Conservation (phyloP, 2,329 filamentous ascomycete species). For the Penicillium decumbens region DNA sequence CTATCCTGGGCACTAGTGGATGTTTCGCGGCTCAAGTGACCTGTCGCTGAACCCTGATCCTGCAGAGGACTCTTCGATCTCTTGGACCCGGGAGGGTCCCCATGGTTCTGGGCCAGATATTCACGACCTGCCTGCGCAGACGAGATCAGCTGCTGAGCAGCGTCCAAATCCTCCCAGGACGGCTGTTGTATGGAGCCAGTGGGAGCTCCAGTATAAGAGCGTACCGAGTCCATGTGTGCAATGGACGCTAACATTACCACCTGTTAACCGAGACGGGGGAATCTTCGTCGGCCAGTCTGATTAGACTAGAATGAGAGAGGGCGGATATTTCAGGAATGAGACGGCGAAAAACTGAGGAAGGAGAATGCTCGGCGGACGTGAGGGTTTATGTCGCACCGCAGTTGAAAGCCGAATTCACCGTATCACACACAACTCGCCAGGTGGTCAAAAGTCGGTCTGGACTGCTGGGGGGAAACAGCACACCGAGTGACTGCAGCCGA, state of each 20-base stretch:
- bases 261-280: constrained; percentile 4
- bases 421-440: constrained; percentile 25
- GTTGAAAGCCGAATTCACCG: constrained; percentile 30
- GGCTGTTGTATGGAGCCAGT: constrained; percentile 39
- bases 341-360: constrained; percentile 14
- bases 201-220: constrained; percentile 29
- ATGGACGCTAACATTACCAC: constrained; percentile 37
- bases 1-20: constrained; percentile 19
- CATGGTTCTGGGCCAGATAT: constrained; percentile 27
- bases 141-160: constrained; percentile 46
- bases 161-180: constrained; percentile 46
- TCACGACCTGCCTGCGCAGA: constrained; percentile 44
- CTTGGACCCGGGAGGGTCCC: constrained; percentile 19
- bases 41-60: constrained; percentile 16
- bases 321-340: constrained; percentile 10
- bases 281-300: background rate
- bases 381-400: constrained; percentile 28
- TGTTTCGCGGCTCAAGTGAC: constrained; percentile 16
- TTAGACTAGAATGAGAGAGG: constrained; percentile 1
- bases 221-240: constrained; percentile 36
- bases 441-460: constrained; percentile 36
- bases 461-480: constrained; percentile 20
- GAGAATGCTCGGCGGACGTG: constrained; percentile 12
- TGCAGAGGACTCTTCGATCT: constrained; percentile 14
- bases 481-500: constrained; percentile 24